These are phyloP conservation scores for Epicoccum sorghinum DNA, from an alignment of 2,329 filamentous ascomycete genomes.

Conservation along the genomic window DNA sequence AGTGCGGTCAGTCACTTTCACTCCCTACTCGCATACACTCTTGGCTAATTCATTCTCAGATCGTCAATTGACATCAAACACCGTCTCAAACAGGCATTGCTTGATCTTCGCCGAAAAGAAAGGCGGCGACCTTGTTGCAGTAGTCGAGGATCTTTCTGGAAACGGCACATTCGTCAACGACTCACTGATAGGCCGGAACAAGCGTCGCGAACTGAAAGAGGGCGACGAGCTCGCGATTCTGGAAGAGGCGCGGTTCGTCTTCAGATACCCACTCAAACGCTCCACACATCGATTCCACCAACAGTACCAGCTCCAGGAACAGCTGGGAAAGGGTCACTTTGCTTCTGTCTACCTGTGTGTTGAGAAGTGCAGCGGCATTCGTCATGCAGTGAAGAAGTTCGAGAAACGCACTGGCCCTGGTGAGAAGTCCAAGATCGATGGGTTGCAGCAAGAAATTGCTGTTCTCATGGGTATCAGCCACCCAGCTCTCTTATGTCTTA, in stretches of 20 bases:
- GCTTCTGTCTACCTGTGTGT: constrained; percentile 91
- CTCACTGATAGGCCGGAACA: constrained; percentile 86
- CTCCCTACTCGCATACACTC: background rate
- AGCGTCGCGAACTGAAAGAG: constrained; percentile 84
- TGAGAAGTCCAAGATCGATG: constrained; percentile 82
- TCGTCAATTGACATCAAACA: constrained; percentile 73
- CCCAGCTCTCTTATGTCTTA: constrained; percentile 88
- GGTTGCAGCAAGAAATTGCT: constrained; percentile 92
- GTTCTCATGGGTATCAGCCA: constrained; percentile 98
- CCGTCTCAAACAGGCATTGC: constrained; percentile 87
- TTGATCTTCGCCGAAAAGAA: constrained; percentile 69
- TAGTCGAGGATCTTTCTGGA: constrained; percentile 90
- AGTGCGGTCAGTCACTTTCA: constrained; percentile 73
- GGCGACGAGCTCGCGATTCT: constrained; percentile 90
- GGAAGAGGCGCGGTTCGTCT: constrained; percentile 84
- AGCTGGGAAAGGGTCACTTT: constrained; percentile 93
- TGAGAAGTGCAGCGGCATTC: constrained; percentile 80
- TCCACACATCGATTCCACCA: constrained; percentile 78
- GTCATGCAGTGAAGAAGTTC: constrained; percentile 94
- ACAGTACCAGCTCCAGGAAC: constrained; percentile 82
- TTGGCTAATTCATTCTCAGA: constrained; percentile 57
- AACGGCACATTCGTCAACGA: constrained; percentile 98
- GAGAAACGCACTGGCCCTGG: constrained; percentile 82
- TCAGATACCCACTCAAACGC: constrained; percentile 73
- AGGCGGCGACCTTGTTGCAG: constrained; percentile 65